These are phyloP conservation scores for Cladosporium halotolerans DNA, from an alignment of 2,329 filamentous ascomycete genomes.

Conservation along the genomic window DNA sequence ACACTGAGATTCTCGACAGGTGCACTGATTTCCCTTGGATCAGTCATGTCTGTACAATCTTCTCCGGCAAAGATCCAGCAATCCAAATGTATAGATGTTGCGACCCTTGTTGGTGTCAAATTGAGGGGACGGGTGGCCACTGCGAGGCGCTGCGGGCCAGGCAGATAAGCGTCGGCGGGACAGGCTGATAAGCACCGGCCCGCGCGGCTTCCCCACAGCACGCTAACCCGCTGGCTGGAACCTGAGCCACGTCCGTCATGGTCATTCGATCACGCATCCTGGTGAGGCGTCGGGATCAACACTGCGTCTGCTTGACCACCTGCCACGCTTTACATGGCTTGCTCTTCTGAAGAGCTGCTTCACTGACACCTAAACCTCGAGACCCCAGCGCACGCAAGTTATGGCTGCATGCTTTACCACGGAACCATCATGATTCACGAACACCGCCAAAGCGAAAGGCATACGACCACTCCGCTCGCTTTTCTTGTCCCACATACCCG, in stretches of 20 bases:
- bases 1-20: conserved; percentile 5
- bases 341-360: not conserved
- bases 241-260: not conserved
- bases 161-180: not conserved
- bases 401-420: not conserved
- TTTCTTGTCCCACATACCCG: not conserved
- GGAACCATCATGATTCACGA: conserved; percentile 3
- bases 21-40: not conserved
- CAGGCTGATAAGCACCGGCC: not conserved
- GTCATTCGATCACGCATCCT: not conserved
- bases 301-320: not conserved
- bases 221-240: not conserved
- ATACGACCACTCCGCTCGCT: not conserved
- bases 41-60: not conserved
- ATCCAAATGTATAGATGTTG: too few species aligned
- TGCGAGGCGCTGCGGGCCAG: not conserved
- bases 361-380: not conserved
- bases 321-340: not conserved
- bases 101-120: too few species aligned
- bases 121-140: too few species aligned
- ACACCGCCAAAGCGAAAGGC: conserved; percentile 1
- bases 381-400: not conserved
- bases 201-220: not conserved
- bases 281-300: not conserved
- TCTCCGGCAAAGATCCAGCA: too few species aligned